Evolutionary conservation across 805 yeast species (phyloP), one percentile per base, ranked within the genome.

Genomic region (Jamesozyma jinghongensis): DNA sequence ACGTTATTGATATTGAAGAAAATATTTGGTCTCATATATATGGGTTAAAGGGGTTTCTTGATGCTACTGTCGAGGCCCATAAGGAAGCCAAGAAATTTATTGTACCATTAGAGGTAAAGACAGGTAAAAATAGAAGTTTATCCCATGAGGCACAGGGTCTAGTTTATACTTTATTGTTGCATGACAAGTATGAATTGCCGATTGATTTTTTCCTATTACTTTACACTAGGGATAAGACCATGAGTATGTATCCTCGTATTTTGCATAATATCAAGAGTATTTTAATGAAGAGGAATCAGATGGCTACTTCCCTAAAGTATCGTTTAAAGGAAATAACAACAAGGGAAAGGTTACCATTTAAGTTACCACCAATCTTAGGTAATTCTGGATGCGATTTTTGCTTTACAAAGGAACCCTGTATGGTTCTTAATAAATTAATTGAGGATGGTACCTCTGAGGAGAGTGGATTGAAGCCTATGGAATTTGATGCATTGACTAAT

Each of bases 1-100:
- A 80, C 42, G 73, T 87, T 7, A 65, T 85, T 27, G 95, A 85
- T 53, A 75, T 85, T 8, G 99, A 92, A 60, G 97, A 92, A 53
- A 83, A 79, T 51, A 80, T 92, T 12, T 79, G 94, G 86, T 85
- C 97, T 0, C 95, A 97, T 0, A 72, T 75, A 55, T 87, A 74
- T 64, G 99, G 99, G 0, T 62, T 92, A 7, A 76, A 85, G 49
- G 99, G 99, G 0, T 75, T 81, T 50, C 77, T 88, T 14, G 99
- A 92, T 64, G 95, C 81, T 3, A 86, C 95, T 0, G 70, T 86
- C 2, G 82, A 81, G 49, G 81, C 83, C 0, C 59, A 65, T 19
- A 55, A 71, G 7, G 64, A 65, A 34, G 67, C 67, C 4, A 53
- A 57, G 12, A 47, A 50, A 1, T 73, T 73, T n/a, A 70, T 86